Evolutionary conservation across 2,329 filamentous ascomycete species (phyloP).

Genomic region (Pseudocercospora eumusae): DNA sequence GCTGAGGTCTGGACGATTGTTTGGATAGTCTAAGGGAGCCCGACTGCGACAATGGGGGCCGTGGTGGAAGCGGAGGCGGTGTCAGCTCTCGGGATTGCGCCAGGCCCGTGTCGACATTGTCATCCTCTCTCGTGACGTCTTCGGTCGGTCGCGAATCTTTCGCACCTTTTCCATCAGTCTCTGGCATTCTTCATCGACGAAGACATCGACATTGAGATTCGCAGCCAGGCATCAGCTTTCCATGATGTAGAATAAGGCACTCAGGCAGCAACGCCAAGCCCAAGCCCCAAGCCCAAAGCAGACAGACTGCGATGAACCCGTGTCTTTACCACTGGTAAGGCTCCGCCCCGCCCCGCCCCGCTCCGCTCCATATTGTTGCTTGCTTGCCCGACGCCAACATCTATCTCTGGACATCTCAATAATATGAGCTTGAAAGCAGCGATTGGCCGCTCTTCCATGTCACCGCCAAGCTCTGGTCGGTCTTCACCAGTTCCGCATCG

Average conservation of each 20-base stretch:
- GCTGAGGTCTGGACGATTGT: slow-evolving; percentile 43
- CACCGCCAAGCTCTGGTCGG: slow-evolving; percentile 81
- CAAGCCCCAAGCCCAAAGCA: background rate
- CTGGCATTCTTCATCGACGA: slow-evolving; percentile 27
- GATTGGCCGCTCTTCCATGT: slow-evolving; percentile 59
- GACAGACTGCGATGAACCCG: background rate
- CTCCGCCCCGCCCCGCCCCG: too few relatives aligned
- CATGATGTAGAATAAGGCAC: background rate
- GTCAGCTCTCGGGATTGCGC: slow-evolving; percentile 37
- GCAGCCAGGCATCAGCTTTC: background rate
- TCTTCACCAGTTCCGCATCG: slow-evolving; percentile 68
- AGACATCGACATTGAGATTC: background rate
- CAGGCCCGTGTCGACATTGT: background rate
- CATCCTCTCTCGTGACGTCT: background rate
- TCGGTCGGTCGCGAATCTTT: slow-evolving; percentile 13
- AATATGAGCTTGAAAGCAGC: slow-evolving; percentile 66
- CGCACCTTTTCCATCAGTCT: slow-evolving; percentile 16
- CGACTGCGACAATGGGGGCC: slow-evolving; percentile 33
- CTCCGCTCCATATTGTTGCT: too few relatives aligned
- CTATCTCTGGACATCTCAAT: too few relatives aligned
- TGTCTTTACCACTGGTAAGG: background rate
- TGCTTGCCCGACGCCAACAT: too few relatives aligned
- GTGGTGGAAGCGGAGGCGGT: slow-evolving; percentile 43
- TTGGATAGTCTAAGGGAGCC: slow-evolving; percentile 40
- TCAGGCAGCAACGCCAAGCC: background rate